phyloP scores from a whole-genome alignment of 768 basidiomycete genomes.

The Daedalea quercina region DNA sequence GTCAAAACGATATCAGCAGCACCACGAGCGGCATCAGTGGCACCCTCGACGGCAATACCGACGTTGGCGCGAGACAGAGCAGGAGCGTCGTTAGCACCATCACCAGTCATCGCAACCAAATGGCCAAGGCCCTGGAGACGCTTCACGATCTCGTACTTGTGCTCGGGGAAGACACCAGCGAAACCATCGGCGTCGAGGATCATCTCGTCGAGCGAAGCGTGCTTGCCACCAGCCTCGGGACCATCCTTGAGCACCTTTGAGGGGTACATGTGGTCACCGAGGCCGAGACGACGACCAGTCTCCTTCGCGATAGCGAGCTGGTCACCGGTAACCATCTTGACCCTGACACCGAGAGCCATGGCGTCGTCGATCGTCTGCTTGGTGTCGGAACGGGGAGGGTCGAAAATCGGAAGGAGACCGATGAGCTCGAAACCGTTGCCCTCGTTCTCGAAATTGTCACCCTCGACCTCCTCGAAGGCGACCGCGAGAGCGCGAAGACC shows the following conservation, averaged over 20 bases:
- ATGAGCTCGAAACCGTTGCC: constrained; percentile 97
- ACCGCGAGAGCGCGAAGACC: constrained; percentile 97
- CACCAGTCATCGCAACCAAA: constrained; percentile 98
- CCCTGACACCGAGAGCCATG: constrained; percentile 90
- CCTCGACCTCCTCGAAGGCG: constrained; percentile 88
- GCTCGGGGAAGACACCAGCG: constrained; percentile 98
- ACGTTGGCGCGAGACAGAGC: constrained; percentile 98
- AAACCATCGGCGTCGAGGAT: constrained; percentile 99
- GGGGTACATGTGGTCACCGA: constrained; percentile 99
- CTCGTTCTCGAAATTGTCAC: constrained; percentile 74
- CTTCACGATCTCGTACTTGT: constrained; percentile 99
- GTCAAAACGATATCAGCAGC: constrained; percentile 98
- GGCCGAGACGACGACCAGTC: constrained; percentile 94
- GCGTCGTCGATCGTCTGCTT: constrained; percentile 99
- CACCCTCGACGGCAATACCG: constrained; percentile 99
- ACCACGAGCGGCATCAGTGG: constrained; percentile 96
- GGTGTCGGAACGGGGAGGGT: constrained; percentile 97
- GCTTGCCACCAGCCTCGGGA: constrained; percentile 80
- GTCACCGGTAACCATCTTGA: constrained; percentile 99
- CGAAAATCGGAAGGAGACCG: constrained; percentile 96
- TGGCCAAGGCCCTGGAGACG: constrained; percentile 95
- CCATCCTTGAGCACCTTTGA: constrained; percentile 98
- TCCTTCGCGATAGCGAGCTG: constrained; percentile 99
- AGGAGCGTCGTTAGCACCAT: constrained; percentile 96
- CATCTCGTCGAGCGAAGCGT: constrained; percentile 88